These are phyloP conservation scores for Eucalyptus fibrosa DNA, from an alignment of 345 rosid genomes.

Conservation along the genomic window DNA sequence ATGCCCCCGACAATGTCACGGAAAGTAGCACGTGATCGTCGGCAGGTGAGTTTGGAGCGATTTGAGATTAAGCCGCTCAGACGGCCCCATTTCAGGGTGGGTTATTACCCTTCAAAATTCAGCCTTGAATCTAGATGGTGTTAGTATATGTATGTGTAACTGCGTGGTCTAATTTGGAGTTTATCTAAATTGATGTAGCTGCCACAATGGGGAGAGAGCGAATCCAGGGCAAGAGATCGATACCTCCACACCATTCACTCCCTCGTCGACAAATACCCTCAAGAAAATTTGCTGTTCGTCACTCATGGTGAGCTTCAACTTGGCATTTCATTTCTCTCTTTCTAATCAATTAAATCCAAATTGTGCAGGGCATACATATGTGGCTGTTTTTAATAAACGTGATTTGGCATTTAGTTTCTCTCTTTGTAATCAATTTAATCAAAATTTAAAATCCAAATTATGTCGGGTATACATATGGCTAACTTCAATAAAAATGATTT, in stretches of 20 bases:
- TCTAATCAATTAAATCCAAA: not conserved
- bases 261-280: conserved; percentile 65
- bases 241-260: conserved; percentile 32
- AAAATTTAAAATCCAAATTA: not conserved
- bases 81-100: not conserved
- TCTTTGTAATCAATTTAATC: not conserved
- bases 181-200: conserved; percentile 10
- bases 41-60: not conserved
- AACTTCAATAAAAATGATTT: not conserved
- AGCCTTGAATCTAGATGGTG: not conserved
- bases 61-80: not conserved
- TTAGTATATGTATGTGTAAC: not conserved
- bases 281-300: conserved; percentile 68
- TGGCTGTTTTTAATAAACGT: not conserved
- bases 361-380: not conserved
- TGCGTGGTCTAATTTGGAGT: not conserved
- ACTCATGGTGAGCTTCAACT: conserved; percentile 55
- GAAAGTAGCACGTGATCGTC: not conserved
- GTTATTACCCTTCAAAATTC: not conserved
- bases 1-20: not conserved
- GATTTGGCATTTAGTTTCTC: no score
- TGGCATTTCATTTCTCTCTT: not conserved
- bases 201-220: conserved; percentile 68
- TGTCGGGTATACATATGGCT: not conserved
- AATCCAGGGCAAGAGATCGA: conserved; percentile 23